Base-by-base conservation (phyloP, 2,329 filamentous ascomycete species). In the Monosporascus sp. region DNA sequence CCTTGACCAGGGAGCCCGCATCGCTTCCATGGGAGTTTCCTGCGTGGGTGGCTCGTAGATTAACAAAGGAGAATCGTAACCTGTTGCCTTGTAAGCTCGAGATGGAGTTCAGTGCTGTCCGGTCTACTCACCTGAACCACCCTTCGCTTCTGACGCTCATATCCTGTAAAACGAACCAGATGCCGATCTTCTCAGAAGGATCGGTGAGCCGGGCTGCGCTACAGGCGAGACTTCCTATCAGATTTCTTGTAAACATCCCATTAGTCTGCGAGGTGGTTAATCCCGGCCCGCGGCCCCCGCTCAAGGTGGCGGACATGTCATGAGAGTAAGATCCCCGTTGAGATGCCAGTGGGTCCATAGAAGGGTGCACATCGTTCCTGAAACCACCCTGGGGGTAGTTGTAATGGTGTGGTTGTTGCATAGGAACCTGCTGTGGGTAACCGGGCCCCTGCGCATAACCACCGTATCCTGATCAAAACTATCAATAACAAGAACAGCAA, bases 101-200 rank as follows among this genome's bases (percentile, higher is more conserved):
- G 36, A 38, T 48, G 16, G 34, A 44, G 36, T 50, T 37, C 40
- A 26, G 52, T 22, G 44, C 20, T 16, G 24, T 40, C 50, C 43
- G n/a, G 38, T 34, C 43, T 48, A 67, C 78, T 64, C 79, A 95
- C 90, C 93, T 82, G 71, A 97, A 99, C 55, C 79, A 83, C 11
- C 94, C 94, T 70, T 97, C 94, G 0, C 91, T 96, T 46, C 94
- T 83, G 34, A 99, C 93, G 64, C 91, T 96, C 44, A 99, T 77
- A 73, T 99, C 94, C 69, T 97, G 93, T 51, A 97, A 77, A 46
- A 99, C 89, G 65, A 99, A 99, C 93, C 93, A 99, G 59, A 96
- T 91, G 2, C 93, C 93, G 49, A 90, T 84, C 68, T 90, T 89
- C 59, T 90, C 87, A 17, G 88, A 77, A 0, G 85, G 83, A 61